Conservation (phyloP, 2,329 filamentous ascomycete species). For the Cladosporium sp. region DNA sequence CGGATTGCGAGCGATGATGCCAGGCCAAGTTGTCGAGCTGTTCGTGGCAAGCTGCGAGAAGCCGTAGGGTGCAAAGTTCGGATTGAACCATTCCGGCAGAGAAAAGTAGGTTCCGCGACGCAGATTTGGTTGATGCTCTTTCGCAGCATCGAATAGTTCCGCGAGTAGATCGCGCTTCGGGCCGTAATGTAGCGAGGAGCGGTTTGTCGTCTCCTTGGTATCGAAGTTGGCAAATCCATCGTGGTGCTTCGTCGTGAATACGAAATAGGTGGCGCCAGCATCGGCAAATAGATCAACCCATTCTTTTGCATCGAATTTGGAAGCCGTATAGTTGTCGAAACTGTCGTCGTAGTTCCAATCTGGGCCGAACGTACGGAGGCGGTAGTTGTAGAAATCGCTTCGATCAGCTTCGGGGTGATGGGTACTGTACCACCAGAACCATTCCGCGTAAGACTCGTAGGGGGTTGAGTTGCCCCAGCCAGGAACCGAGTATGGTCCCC, state of each 20-base stretch:
- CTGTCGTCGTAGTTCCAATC: constrained; percentile 23
- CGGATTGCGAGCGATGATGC: constrained; percentile 48
- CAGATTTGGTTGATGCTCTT: constrained; percentile 45
- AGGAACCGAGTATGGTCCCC: constrained; percentile 23
- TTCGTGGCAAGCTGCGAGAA: constrained; percentile 25
- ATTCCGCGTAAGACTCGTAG: constrained; percentile 26
- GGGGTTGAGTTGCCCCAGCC: constrained; percentile 21
- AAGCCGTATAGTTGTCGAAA: constrained; percentile 22
- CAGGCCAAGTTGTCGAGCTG: constrained; percentile 40
- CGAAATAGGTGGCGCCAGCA: constrained; percentile 38
- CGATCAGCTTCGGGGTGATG: constrained; percentile 20
- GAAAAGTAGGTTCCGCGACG: constrained; percentile 53
- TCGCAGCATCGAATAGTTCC: constrained; percentile 50
- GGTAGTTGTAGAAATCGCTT: constrained; percentile 12
- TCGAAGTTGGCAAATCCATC: constrained; percentile 54
- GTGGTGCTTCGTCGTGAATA: constrained; percentile 52
- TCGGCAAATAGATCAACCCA: constrained; percentile 25
- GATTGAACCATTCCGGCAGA: constrained; percentile 55
- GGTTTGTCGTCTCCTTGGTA: constrained; percentile 42
- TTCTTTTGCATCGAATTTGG: constrained; percentile 22
- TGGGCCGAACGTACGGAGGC: constrained; percentile 14
- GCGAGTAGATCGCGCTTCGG: constrained; percentile 46
- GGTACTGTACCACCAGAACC: constrained; percentile 24
- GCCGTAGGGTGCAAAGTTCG: constrained; percentile 47
- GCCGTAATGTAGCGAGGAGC: constrained; percentile 46